Evolutionary conservation across 148 eudicot genomes (phyloP).

Genomic region (Gaultheria prostrata): DNA sequence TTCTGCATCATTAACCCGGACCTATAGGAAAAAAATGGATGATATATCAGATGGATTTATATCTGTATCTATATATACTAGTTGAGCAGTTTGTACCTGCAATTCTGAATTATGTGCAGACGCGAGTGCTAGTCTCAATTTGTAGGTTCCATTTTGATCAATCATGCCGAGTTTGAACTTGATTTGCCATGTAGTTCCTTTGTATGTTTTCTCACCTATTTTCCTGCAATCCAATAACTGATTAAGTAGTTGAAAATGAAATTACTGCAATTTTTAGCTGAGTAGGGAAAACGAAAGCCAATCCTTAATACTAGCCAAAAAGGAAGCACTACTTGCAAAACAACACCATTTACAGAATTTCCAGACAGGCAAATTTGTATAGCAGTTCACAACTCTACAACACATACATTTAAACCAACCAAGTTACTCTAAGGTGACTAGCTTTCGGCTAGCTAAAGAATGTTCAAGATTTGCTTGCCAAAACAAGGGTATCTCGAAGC

Average conservation of each 20-base stretch:
- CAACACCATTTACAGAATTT: not conserved
- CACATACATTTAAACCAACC: not conserved
- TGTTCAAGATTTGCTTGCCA: not conserved
- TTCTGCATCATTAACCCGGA: slow-evolving; percentile 51
- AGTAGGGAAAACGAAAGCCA: not conserved
- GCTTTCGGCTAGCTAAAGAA: not conserved
- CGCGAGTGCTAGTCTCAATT: slow-evolving; percentile 70
- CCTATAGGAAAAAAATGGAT: slow-evolving; percentile 21
- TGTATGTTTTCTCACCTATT: slow-evolving; percentile 41
- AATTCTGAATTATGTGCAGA: slow-evolving; percentile 69
- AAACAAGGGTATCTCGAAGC: not conserved
- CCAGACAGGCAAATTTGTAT: not conserved
- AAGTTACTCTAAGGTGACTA: not conserved
- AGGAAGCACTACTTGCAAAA: not conserved
- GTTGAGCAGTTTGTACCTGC: slow-evolving; percentile 35
- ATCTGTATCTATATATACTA: not conserved
- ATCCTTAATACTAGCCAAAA: not conserved
- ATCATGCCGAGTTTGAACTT: slow-evolving; percentile 64
- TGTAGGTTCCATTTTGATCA: slow-evolving; percentile 44
- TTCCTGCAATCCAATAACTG: slow-evolving; percentile 34
- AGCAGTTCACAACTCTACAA: not conserved
- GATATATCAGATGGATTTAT: not conserved
- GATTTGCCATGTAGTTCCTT: slow-evolving; percentile 89
- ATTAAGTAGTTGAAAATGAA: slow-evolving; percentile 1
- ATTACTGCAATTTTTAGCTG: not conserved